Percentiles rank a stretch among this genome's conserved stretches.
Conservation (phyloP, 2,329 filamentous ascomycete genomes). For the Pseudopithomyces chartarum region DNA sequence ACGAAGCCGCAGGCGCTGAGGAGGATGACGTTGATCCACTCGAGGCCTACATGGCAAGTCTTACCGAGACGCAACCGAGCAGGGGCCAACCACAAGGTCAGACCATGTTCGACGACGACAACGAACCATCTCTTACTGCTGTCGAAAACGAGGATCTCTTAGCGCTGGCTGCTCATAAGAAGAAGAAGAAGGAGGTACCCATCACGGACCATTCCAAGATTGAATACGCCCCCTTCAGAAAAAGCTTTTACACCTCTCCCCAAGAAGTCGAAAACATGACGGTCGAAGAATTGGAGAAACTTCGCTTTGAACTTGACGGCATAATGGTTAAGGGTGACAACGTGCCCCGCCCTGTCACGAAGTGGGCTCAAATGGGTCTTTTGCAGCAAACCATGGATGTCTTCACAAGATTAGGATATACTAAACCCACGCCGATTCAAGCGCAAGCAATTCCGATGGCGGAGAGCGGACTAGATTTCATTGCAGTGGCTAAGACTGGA, state of each 20-base stretch:
- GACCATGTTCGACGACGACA: conserved; percentile 83
- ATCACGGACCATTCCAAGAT: conserved; percentile 84
- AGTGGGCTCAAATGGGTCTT: conserved; percentile 94
- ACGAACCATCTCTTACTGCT: conserved; percentile 70
- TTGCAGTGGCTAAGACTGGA: conserved; percentile 95
- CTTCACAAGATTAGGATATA: conserved; percentile 79
- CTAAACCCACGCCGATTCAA: conserved; percentile 91
- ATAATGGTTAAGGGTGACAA: conserved; percentile 82
- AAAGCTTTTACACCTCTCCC: conserved; percentile 94
- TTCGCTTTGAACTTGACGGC: conserved; percentile 87
- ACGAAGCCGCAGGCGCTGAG: conserved; percentile 52
- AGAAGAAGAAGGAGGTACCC: conserved; percentile 96
- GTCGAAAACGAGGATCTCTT: conserved; percentile 61
- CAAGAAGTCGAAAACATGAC: conserved; percentile 81
- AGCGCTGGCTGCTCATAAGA: conserved; percentile 60
- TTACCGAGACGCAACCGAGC: conserved; percentile 46
- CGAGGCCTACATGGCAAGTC: conserved; percentile 92
- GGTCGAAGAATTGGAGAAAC: conserved; percentile 78
- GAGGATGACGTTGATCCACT: conserved; percentile 85
- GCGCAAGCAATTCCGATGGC: conserved; percentile 92
- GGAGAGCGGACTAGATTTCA: conserved; percentile 94
- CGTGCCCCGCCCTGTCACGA: conserved; percentile 90
- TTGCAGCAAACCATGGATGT: conserved; percentile 87
- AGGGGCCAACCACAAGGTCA: conserved; percentile 70
- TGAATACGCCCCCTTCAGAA: conserved; percentile 83